Evolutionary conservation across 2,329 filamentous ascomycete species (phyloP).

Genomic region (Botryosphaeria agaves): DNA sequence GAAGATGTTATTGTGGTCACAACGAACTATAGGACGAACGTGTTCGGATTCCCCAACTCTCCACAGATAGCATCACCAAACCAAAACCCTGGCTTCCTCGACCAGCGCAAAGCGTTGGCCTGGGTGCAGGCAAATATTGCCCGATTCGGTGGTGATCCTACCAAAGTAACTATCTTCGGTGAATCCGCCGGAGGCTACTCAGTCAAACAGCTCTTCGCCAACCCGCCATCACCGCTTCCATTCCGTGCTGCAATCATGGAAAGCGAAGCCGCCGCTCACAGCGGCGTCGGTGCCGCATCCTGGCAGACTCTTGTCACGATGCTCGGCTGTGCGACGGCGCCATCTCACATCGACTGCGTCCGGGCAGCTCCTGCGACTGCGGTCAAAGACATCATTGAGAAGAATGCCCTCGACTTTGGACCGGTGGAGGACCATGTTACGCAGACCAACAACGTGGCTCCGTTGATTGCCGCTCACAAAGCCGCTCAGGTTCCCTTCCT

Average conservation of each 20-base stretch:
- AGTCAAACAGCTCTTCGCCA: slow-evolving; percentile 7
- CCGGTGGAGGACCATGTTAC: slow-evolving; percentile 4
- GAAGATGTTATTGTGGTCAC: slow-evolving; percentile 8
- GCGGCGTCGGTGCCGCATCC: slow-evolving; percentile 2
- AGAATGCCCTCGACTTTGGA: not conserved
- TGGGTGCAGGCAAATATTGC: slow-evolving; percentile 67
- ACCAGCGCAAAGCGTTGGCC: slow-evolving; percentile 26
- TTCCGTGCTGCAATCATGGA: slow-evolving; percentile 9
- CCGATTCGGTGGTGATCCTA: slow-evolving; percentile 60
- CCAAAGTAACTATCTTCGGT: slow-evolving; percentile 67
- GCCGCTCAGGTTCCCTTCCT: slow-evolving; percentile 9
- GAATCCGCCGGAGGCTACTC: slow-evolving; percentile 41
- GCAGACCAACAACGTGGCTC: not conserved
- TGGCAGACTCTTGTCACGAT: slow-evolving; percentile 11
- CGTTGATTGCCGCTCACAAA: not conserved
- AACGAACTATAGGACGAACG: slow-evolving; percentile 7
- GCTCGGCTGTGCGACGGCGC: slow-evolving; percentile 9
- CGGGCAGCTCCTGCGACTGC: slow-evolving; percentile 2
- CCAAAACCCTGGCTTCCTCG: slow-evolving; percentile 20
- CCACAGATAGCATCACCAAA: slow-evolving; percentile 14
- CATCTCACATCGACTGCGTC: slow-evolving; percentile 1
- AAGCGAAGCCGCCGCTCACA: slow-evolving; percentile 5
- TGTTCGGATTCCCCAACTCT: slow-evolving; percentile 7
- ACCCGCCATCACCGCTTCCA: slow-evolving; percentile 24
- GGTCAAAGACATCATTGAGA: slow-evolving; percentile 4